Evolutionary conservation across 257 asterid species (phyloP).

Genomic region (Sherardia arvensis): DNA sequence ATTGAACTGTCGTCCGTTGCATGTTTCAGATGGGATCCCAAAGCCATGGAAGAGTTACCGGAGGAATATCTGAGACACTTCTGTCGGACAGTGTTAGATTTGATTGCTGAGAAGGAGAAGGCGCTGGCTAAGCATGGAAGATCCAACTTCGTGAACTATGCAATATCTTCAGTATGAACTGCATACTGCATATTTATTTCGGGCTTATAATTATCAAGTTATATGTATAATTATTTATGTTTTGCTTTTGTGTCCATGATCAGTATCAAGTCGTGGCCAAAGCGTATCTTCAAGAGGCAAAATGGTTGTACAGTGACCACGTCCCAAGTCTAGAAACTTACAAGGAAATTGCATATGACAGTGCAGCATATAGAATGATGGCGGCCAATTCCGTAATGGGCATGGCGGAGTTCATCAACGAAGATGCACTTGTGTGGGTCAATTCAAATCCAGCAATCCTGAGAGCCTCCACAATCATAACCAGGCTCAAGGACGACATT

Average conservation of each 20-base stretch:
- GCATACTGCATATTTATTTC: too few species aligned
- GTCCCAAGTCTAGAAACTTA: conserved; percentile 22
- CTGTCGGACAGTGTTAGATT: conserved; percentile 5
- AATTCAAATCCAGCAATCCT: conserved; percentile 15
- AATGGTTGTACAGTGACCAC: conserved; percentile 10
- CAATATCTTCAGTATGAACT: conserved; percentile 15
- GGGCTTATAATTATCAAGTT: too few species aligned
- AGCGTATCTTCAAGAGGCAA: conserved; percentile 23
- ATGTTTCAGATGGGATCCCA: conserved; percentile 22
- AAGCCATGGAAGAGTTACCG: conserved; percentile 12
- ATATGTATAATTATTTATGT: too few species aligned
- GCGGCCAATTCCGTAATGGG: conserved; percentile 14
- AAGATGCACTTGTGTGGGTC: conserved; percentile 24
- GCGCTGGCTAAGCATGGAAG: conserved; percentile 7
- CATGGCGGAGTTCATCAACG: conserved; percentile 11
- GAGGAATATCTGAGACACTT: conserved; percentile 2
- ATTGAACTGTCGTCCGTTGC: too few species aligned
- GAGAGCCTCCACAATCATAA: conserved; percentile 14
- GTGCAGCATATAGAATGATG: conserved; percentile 7
- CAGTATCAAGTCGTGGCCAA: background rate
- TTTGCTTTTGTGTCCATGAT: too few species aligned
- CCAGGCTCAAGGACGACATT: conserved; percentile 26
- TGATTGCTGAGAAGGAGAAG: conserved; percentile 11
- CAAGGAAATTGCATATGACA: conserved; percentile 13
- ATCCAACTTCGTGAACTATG: background rate